These are phyloP conservation scores for Microcos paniculata DNA, from an alignment of 345 rosid genomes.

Conservation along the genomic window DNA sequence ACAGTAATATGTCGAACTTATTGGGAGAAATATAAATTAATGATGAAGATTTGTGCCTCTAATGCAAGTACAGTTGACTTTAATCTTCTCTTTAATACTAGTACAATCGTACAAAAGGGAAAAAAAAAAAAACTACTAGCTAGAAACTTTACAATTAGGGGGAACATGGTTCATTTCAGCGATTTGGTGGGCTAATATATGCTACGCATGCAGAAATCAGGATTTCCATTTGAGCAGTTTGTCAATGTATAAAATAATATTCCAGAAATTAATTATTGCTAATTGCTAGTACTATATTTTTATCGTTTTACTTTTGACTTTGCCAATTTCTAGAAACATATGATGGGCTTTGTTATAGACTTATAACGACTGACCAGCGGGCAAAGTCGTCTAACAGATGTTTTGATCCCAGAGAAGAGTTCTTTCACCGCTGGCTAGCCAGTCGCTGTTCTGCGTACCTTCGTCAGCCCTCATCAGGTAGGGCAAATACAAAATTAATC, in stretches of 20 bases:
- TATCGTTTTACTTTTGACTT: not conserved
- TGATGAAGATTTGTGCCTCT: not conserved
- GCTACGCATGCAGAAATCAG: not conserved
- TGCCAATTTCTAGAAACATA: not conserved
- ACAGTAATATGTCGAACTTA: not conserved
- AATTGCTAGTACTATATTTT: not conserved
- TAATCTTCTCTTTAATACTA: not conserved
- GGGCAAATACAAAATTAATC: too few species aligned
- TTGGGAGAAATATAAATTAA: not conserved
- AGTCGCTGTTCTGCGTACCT: too few species aligned
- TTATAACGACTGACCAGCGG: too few species aligned
- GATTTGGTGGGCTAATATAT: not conserved
- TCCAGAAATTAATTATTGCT: too few species aligned
- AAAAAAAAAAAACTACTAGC: too few species aligned
- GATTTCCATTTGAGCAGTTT: not conserved
- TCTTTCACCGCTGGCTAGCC: too few species aligned
- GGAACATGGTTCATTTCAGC: not conserved
- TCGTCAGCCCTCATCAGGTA: too few species aligned
- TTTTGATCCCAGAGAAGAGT: too few species aligned
- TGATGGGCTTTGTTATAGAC: too few species aligned
- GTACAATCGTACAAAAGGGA: constrained; percentile 1
- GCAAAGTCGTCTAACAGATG: not conserved
- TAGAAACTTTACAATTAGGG: not conserved
- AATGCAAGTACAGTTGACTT: constrained; percentile 9
- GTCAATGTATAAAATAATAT: not conserved